phyloP scores from a whole-genome alignment of 148 eudicot species.

The Amaranthus hypochondriacus region DNA sequence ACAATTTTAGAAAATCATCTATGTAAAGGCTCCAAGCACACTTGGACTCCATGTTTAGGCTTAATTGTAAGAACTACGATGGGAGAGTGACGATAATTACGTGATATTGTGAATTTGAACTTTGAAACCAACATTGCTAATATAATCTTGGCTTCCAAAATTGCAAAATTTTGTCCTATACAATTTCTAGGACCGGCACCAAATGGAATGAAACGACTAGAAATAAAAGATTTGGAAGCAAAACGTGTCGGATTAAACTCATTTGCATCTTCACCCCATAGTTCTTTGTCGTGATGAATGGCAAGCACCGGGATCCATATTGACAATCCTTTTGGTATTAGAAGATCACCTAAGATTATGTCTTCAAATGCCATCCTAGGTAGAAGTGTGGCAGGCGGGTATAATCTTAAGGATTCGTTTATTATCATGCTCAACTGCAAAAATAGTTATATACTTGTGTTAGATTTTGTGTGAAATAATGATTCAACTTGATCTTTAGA shows the following conservation, averaged over 20 bases:
- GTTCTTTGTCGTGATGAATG: slow-evolving; percentile 67
- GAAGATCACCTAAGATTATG: slow-evolving; percentile 61
- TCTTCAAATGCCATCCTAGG: slow-evolving; percentile 93
- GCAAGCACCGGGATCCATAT: slow-evolving; percentile 95
- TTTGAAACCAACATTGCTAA: slow-evolving; percentile 59
- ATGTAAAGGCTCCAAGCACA: slow-evolving; percentile 54
- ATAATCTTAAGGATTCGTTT: slow-evolving; percentile 77
- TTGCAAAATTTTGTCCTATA: slow-evolving; percentile 74
- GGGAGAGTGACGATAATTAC: slow-evolving; percentile 77
- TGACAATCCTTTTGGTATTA: slow-evolving; percentile 83
- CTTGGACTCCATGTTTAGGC: slow-evolving; percentile 89
- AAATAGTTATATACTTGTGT: background rate
- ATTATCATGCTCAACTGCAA: slow-evolving; percentile 76
- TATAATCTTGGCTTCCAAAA: slow-evolving; percentile 87
- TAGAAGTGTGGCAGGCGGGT: slow-evolving; percentile 80
- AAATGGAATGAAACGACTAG: slow-evolving; percentile 77
- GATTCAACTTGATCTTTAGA: too few relatives aligned
- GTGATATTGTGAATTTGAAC: slow-evolving; percentile 60
- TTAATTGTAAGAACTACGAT: slow-evolving; percentile 75
- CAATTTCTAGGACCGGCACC: slow-evolving; percentile 89
- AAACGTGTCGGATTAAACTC: slow-evolving; percentile 78
- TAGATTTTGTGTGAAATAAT: background rate
- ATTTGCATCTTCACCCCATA: slow-evolving; percentile 78
- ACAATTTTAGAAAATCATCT: background rate
- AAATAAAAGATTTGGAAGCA: slow-evolving; percentile 44